Evolutionary conservation across 805 yeast genomes (phyloP).

Genomic region (Ogataea nakhonphanomensis): DNA sequence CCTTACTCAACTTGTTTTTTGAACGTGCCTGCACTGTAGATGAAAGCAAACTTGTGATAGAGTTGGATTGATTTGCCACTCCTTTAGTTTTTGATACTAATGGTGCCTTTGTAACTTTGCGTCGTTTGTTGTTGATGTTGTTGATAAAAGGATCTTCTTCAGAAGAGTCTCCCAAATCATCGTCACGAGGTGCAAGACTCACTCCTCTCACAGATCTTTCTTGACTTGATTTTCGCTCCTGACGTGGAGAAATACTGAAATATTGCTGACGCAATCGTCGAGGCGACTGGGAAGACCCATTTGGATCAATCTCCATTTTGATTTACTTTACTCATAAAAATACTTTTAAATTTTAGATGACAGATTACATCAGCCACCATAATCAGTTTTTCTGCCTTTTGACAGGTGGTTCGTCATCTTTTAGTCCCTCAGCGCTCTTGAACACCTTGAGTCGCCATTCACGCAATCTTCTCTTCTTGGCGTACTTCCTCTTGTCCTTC

Average conservation of each 20-base stretch:
- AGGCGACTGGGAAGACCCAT: not conserved
- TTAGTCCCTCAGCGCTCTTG: constrained; percentile 52
- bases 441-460: constrained; percentile 91
- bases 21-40: constrained; percentile 5
- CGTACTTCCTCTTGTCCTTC: constrained; percentile 79
- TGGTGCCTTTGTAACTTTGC: no score
- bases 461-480: constrained; percentile 75
- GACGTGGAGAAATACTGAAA: constrained; percentile 8
- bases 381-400: not conserved
- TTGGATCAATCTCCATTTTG: not conserved
- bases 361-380: not conserved
- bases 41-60: constrained; percentile 8
- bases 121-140: no score
- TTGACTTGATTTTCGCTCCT: not conserved
- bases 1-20: constrained; percentile 13
- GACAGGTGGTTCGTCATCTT: constrained; percentile 23
- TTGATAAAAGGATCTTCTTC: no score
- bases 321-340: not conserved
- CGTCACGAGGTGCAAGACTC: no score
- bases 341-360: not conserved
- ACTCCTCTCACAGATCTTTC: no score
- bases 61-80: not conserved
- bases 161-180: no score
- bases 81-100: no score
- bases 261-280: constrained; percentile 8